Evolutionary conservation across 2,329 filamentous ascomycete species (phyloP), one percentile per base, ranked within the genome.

Genomic region (Colletotrichum spinosum): DNA sequence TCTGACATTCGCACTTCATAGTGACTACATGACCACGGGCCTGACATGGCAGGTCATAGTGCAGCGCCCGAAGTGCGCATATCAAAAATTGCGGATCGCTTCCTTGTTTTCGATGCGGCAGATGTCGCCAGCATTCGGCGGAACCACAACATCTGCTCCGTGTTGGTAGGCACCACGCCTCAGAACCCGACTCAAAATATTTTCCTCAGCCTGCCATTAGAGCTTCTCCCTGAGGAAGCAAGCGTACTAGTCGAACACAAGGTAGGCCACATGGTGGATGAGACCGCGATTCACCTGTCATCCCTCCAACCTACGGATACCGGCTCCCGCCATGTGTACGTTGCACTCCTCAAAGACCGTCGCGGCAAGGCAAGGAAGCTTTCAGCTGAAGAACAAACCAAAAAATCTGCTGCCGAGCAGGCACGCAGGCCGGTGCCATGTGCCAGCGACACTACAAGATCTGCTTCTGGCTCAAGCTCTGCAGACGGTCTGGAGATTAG

Each of bases 151-250:
- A 93, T 97, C 72, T 94, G 92, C 73, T 94, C 94, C 68, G 91
- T 96, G 38, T 84, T 97, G 60, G 90, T 92, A 65, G 96, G 96
- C 62, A 94, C 92, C 8, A 88, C 97, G 37, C 95, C 96, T 2
- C 94, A 98, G 78, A 90, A 93, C 62, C 94, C 94, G 6, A 95
- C 97, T 71, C 96, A 99, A 79, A 98, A 97, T 79, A 87, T 97
- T 63, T 98, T 98, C 75, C 86, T 95, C 64, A 93, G 94, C 50
- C 81, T 98, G 54, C 96, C 96, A 3, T 81, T 98, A 34, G 92
- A 97, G 81, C 84, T 99, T 49, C 92, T 96, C 82, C 90, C 93
- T 2, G 96, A 98, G 79, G 96, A 99, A 81, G 94, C 91, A 4
- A 86, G 89, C 69, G 80, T 96, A 58, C 85, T 99, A 35, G 89